Evolutionary conservation across 129 eudicot genomes (phyloP), one percentile per base, ranked within the genome.

Genomic region (Arctium lappa): DNA sequence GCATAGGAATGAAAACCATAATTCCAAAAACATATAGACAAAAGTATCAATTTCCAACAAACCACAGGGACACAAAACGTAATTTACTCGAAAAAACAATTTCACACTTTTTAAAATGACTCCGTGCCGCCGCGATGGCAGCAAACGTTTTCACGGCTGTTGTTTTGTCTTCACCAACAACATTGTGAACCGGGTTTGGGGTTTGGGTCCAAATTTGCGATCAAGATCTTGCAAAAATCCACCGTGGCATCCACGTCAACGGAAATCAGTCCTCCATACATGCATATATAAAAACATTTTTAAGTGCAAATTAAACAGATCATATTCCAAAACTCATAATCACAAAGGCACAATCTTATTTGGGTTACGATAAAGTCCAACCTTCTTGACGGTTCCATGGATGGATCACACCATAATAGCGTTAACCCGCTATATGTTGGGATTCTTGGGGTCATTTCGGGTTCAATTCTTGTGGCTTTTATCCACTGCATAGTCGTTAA

Each of bases 401-500:
- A 77, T 50, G 76, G 31, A 33, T 62, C 80, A 33, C 63, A 68
- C 32, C 86, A 69, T 32, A 56, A 77, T 8, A 36, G 80, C 2
- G 46, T 88, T 31, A 87, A 70, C 87, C 93, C 94, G 0, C 82
- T 92, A 8, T 46, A 89, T 10, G 78, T 92, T 13, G 97, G 97
- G 16, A 69, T 90, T 42, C 88, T 90, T 11, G 97, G 97, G n/a
- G 85, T 90, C 65, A 53, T 87, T 37, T 87, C 87, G 1, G 94
- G 97, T 33, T 84, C 84, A 0, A 31, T 86, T 40, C 12, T 89
- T 2, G 93, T 92, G 3, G 91, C 89, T 0, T 80, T 86, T 32
- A 39, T 91, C 37, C 97, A 92, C 71, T 90, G 89, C 84, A 72
- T 90, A 18, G 53, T 74, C 4, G 86, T 89, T 12, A 81, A 38